Conservation (phyloP, 768 basidiomycete genomes). For the Gyrodon lividus region DNA sequence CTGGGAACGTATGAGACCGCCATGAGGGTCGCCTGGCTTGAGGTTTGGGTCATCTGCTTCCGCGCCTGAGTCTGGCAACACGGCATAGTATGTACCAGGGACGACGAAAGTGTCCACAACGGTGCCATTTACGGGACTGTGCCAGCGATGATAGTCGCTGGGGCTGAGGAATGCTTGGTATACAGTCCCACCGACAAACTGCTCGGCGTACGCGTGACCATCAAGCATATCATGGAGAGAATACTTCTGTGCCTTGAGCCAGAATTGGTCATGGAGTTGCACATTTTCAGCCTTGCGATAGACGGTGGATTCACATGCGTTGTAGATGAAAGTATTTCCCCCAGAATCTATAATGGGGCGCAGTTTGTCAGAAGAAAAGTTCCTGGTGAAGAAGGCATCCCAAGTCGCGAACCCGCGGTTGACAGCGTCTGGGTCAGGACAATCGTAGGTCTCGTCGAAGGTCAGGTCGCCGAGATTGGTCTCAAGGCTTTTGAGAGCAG, state of each 20-base stretch:
- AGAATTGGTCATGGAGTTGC: constrained; percentile 44
- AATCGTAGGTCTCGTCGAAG: background rate
- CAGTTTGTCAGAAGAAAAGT: constrained; percentile 27
- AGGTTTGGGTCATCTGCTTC: background rate
- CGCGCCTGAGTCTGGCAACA: background rate
- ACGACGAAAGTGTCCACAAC: constrained; percentile 40
- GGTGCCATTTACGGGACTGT: constrained; percentile 46
- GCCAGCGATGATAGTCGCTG: constrained; percentile 58
- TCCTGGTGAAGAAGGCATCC: constrained; percentile 58
- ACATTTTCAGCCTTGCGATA: constrained; percentile 37
- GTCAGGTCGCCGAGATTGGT: no score
- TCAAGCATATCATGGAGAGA: constrained; percentile 52
- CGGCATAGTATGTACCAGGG: background rate
- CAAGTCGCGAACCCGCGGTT: constrained; percentile 38
- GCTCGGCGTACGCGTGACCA: constrained; percentile 34
- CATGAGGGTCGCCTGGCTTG: background rate
- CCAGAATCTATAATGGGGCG: constrained; percentile 36
- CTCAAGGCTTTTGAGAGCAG: no score
- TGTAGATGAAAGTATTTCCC: constrained; percentile 36
- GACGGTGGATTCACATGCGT: constrained; percentile 50
- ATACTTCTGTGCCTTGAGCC: constrained; percentile 58
- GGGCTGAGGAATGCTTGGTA: constrained; percentile 56
- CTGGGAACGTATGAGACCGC: constrained; percentile 9
- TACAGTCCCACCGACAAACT: constrained; percentile 49
- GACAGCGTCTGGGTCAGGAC: background rate